Evolutionary conservation across 2,329 filamentous ascomycete genomes (phyloP), one percentile per base, ranked within the genome.

Genomic region (Neopestalotiopsis clavispora): DNA sequence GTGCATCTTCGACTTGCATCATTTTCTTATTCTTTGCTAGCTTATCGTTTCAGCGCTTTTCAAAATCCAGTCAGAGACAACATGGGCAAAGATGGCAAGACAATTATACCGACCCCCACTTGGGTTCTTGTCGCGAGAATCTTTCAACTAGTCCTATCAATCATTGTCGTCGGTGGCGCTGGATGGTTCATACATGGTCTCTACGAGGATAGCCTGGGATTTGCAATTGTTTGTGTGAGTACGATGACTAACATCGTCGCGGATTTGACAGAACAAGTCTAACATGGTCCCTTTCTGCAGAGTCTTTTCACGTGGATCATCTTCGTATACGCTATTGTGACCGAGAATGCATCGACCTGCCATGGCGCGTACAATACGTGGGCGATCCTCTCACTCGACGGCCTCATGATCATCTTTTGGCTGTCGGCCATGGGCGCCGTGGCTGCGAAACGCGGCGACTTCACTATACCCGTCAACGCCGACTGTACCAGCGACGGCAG

Each of bases 351-450:
- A 17, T 10, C 76, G 6, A 69, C 73, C 4, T 76, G 81, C 52
- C 80, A 76, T 23, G 30, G 66, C 1, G 73, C 75, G 20, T 85
- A 86, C 72, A 81, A 85, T 70, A 78, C 84, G 68, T 78, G 82
- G 71, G 84, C 83, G 56, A 77, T 85, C 10, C 74, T 86, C 7
- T 75, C 75, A 14, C 77, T 86, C 28, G 84, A 86, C 60, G 78
- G 74, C 4, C 75, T 85, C 58, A 77, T 86, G 75, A 72, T 82
- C 61, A 72, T 86, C 68, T 78, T 86, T 66, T 86, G 85, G 85
- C 81, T 86, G 20, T 79, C 82, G 0, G 79, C 80, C n/a, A 75
- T 80, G 73, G 80, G 74, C 42, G 79, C 82, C 32, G 78, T 78
- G 14, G 84, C 84, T 9, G 78, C 80, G 23, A 76, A 73, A 65